Evolutionary conservation across 495 filamentous ascomycete species (phyloP).

Genomic region (Neurospora sp.): DNA sequence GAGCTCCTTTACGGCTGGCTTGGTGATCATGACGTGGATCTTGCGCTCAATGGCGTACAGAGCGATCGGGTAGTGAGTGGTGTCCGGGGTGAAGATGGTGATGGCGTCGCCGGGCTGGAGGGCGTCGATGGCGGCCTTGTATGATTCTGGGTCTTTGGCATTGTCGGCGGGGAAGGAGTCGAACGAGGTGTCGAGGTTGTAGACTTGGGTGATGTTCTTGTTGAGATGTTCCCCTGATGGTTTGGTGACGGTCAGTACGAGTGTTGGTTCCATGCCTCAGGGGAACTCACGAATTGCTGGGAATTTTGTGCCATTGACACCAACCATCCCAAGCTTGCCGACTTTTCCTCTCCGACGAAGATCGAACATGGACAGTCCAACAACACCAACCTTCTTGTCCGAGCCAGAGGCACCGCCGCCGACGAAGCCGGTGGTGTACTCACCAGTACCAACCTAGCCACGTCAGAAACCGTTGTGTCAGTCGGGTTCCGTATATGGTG

Average conservation of each 20-base stretch:
- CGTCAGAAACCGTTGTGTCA: conserved; percentile 1
- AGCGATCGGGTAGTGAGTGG: conserved; percentile 90
- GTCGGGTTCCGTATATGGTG: conserved; percentile 2
- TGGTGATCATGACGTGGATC: conserved; percentile 88
- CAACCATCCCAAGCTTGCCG: conserved; percentile 77
- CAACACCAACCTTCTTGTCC: conserved; percentile 91
- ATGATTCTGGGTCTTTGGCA: conserved; percentile 63
- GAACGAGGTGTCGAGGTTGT: conserved; percentile 81
- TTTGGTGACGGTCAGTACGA: background rate
- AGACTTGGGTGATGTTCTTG: conserved; percentile 78
- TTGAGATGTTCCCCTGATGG: conserved; percentile 67
- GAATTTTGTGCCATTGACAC: conserved; percentile 78
- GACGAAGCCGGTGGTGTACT: conserved; percentile 91
- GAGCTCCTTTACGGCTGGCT: conserved; percentile 83
- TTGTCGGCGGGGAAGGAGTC: conserved; percentile 68
- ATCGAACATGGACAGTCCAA: conserved; percentile 84
- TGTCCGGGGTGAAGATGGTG: conserved; percentile 94
- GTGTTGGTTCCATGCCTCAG: background rate
- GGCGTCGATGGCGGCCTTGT: conserved; percentile 83
- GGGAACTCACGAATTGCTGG: conserved; percentile 69
- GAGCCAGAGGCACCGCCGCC: conserved; percentile 66
- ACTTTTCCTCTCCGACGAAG: conserved; percentile 82
- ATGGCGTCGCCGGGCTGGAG: conserved; percentile 77
- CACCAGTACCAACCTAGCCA: conserved; percentile 69
- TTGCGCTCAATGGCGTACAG: conserved; percentile 80